Conservation (phyloP, 139 green algal species). For the Deuterostichococcus epilithicus region DNA sequence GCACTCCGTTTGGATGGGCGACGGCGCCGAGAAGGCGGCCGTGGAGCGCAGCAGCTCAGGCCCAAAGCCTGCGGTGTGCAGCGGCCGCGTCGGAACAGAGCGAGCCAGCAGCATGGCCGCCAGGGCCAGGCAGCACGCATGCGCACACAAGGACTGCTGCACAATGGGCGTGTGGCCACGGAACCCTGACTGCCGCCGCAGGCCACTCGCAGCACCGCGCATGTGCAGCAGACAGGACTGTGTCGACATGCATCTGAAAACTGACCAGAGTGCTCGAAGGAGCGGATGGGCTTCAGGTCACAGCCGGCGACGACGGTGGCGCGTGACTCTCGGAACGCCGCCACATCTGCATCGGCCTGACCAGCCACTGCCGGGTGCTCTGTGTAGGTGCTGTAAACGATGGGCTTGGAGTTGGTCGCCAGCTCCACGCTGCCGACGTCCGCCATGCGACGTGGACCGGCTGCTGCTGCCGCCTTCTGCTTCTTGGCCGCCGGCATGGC, state of each 20-base stretch:
- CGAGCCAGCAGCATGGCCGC: background rate
- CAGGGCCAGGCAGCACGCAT: background rate
- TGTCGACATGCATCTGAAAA: no score
- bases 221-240: no score
- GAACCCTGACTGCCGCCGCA: no score
- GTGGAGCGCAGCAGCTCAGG: conserved; percentile 62
- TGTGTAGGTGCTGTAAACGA: conserved; percentile 17
- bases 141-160: no score
- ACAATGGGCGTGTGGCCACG: no score
- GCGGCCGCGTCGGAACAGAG: background rate
- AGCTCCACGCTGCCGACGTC: conserved; percentile 5
- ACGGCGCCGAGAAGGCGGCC: conserved; percentile 59
- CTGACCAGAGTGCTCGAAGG: conserved; percentile 26
- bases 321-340: conserved; percentile 35
- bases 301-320: conserved; percentile 47
- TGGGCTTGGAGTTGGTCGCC: background rate
- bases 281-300: conserved; percentile 16
- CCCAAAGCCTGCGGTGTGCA: conserved; percentile 52
- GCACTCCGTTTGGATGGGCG: conserved; percentile 79
- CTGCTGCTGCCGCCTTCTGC: background rate
- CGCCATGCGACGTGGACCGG: background rate
- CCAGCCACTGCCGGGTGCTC: conserved; percentile 35
- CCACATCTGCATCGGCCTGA: conserved; percentile 37
- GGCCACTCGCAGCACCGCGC: background rate
- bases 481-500: background rate